Base-by-base conservation (phyloP, 306 rosid genomes). In the Quercus aquifolioides region DNA sequence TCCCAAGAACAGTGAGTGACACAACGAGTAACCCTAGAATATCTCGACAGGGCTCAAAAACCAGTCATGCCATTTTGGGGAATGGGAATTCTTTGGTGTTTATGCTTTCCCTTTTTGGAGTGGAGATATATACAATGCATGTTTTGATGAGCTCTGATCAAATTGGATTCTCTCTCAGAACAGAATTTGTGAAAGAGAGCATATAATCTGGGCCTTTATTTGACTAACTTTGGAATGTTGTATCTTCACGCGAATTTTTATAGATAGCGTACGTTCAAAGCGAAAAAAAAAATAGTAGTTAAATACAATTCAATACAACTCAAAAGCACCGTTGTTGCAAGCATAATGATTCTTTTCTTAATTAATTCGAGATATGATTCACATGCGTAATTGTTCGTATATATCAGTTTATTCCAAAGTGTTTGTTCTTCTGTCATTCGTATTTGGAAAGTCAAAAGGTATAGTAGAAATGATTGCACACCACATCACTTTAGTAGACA, bases 91-190 rank as follows among this genome's bases (percentile, higher is more conserved):
- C 4, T 12, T 63, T 54, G 68, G 55, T 55, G 57, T 46, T 52
- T 41, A 8, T 54, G 79, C 64, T 82, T 87, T 82, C 85, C 89
- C 79, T 62, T 83, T 89, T 87, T 71, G 90, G 90, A 60, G 25
- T 35, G 78, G 56, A 43, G 11, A 77, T 41, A 41, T 41, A 41
- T 41, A 41, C 46, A 11, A 78, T 77, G 55, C 67, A 76, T 49
- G 78, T 33, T 70, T 8, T 76, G 74, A 46, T 25, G 25, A 59
- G 72, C 35, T 79, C 25, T 73, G 77, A 83, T 76, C 81, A 75
- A 78, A 62, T 71, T 62, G 19, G 35, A 19, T 30, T 30, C 43
- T 64, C 46, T 17, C 70, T 17, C 43, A 4, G 70, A 64, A 64
- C 46, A 64, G 2, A 41, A 64, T 28, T 17, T n/a, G 46, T 30